Conservation (phyloP, 2,329 filamentous ascomycete species). For the Domatiomyces catenatus region DNA sequence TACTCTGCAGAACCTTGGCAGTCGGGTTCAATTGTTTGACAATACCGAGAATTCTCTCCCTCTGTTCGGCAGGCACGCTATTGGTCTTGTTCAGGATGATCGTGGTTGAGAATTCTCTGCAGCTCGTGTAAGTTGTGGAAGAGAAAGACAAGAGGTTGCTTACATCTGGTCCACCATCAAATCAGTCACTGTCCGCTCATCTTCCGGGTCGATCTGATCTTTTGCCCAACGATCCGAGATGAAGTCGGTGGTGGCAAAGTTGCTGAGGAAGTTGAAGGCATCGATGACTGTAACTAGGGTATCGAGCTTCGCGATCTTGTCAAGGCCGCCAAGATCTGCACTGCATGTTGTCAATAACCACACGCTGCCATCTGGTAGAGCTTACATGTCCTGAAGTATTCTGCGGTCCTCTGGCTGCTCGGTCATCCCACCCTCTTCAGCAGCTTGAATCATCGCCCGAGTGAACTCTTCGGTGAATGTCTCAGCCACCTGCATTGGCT, state of each 20-base stretch:
- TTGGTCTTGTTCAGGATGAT: constrained; percentile 58
- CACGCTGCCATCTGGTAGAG: constrained; percentile 8
- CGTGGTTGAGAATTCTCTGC: constrained; percentile 54
- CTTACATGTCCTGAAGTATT: constrained; percentile 33
- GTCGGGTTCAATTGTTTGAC: constrained; percentile 49
- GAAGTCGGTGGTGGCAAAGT: constrained; percentile 56
- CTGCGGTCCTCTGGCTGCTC: constrained; percentile 30
- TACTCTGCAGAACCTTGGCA: constrained; percentile 48
- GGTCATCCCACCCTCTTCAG: constrained; percentile 30
- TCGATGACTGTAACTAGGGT: constrained; percentile 60
- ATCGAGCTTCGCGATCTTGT: constrained; percentile 51
- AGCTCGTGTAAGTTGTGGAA: background rate
- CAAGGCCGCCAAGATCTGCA: constrained; percentile 45
- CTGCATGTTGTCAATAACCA: constrained; percentile 16
- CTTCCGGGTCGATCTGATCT: constrained; percentile 48
- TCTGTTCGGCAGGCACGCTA: constrained; percentile 36
- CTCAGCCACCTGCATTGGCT: constrained; percentile 59
- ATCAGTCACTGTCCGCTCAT: constrained; percentile 59
- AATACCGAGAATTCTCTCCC: constrained; percentile 36
- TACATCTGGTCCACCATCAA: constrained; percentile 58
- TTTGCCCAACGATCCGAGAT: constrained; percentile 45
- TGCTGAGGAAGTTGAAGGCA: constrained; percentile 55
- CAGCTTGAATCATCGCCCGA: constrained; percentile 32
- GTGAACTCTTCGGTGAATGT: constrained; percentile 48
- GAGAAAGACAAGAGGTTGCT: background rate